Evolutionary conservation across 192 early-diverging fungal species (phyloP), one percentile per base, ranked within the genome.

Genomic region (Backusella sp.): DNA sequence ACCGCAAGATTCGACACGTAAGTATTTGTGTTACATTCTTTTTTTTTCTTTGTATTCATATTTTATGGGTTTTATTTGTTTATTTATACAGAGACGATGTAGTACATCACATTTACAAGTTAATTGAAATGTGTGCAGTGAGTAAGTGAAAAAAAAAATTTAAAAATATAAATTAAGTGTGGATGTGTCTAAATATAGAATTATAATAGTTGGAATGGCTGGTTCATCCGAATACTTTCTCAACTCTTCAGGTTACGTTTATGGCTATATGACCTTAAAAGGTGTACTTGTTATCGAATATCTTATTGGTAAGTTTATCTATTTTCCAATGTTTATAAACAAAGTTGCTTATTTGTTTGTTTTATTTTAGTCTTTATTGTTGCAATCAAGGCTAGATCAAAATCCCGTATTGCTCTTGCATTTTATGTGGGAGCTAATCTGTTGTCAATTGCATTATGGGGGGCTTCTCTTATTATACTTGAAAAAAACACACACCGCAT

Each of bases 221-320:
- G 83, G 70, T 78, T 80, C 73, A 70, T 78, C 83, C 4, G 81
- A 84, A 52, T 76, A 86, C 42, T 77, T 86, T 42, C 56, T 75
- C 66, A 86, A 77, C n/a, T 79, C 85, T 7, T 68, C 71, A 34
- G 83, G 83, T 14, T 86, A 84, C 68, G 80, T 83, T 7, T 73
- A 67, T 17, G 84, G 83, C 30, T 86, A 86, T 70, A 79, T 70
- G 21, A 76, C 80, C 17, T 73, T 86, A 41, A 86, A 86, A 52
- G 77, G 39, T n/a, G 69, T 86, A 15, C 71, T 86, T 0, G 83
- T 65, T 15, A 71, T 86, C 28, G 85, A 86, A 81, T 86, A 86
- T 35, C 46, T 74, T 15, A 79, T 84, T 56, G 85, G 85, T 86
- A 77, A 75, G 66, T 35, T 23, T 37, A 28, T 68, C 14, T 11